Evolutionary conservation across 148 eudicot species (phyloP).

Genomic region (Cornus kousa): DNA sequence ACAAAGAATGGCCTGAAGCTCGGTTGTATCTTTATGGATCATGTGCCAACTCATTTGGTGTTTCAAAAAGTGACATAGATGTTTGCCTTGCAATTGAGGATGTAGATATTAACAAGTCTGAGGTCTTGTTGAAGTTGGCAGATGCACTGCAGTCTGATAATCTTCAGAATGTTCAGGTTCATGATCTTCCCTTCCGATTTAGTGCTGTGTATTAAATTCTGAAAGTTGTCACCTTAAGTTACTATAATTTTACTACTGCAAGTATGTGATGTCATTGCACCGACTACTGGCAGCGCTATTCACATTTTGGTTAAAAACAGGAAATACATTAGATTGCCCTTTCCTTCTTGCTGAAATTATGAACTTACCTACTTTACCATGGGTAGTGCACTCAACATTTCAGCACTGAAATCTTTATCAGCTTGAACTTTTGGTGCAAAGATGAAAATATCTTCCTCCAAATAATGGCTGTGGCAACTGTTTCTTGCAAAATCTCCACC

Average conservation of each 20-base stretch:
- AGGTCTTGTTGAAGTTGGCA: conserved; percentile 77
- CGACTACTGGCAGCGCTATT: not conserved
- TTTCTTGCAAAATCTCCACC: not conserved
- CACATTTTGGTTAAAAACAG: not conserved
- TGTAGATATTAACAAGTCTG: conserved; percentile 60
- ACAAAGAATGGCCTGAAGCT: conserved; percentile 89
- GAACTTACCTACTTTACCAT: not conserved
- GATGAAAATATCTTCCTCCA: not conserved
- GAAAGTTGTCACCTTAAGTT: not conserved
- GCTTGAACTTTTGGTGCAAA: not conserved
- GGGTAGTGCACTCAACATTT: not conserved
- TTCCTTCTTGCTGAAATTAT: not conserved
- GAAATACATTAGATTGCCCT: not conserved
- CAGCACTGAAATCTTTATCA: not conserved
- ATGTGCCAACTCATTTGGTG: conserved; percentile 91
- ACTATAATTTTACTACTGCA: not conserved
- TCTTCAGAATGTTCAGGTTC: conserved; percentile 88
- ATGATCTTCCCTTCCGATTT: not conserved
- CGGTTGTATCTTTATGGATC: conserved; percentile 80
- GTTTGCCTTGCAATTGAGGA: conserved; percentile 73
- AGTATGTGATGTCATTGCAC: not conserved
- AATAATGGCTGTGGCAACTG: not conserved
- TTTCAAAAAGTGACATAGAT: conserved; percentile 94
- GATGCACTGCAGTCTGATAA: conserved; percentile 71
- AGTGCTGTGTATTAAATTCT: not conserved